Base-by-base conservation (phyloP, 1,284 basidiomycete genomes). In the Irpex lacteus region DNA sequence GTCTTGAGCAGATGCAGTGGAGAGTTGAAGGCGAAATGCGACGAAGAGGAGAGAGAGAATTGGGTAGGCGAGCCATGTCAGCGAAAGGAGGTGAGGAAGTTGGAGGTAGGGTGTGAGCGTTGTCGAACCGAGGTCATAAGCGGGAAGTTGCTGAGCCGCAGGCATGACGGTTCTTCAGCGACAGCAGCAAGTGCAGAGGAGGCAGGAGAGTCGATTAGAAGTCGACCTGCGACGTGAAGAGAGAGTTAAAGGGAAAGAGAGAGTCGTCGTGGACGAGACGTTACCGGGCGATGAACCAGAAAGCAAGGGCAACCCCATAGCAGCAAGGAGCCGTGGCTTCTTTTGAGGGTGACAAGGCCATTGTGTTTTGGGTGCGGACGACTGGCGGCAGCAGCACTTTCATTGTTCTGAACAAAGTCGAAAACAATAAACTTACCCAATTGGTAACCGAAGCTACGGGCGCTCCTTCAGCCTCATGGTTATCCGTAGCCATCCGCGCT, bases 31-130 rank as follows among this genome's bases (percentile, higher is more conserved):
- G 59, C 94, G 85, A 70, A 94, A 93, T 37, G 89, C 90, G 72
- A 96, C 87, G 72, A 98, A 94, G 67, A 96, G 75, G 64, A 98
- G 86, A 8, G 95, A 95, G 44, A 97, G 80, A 34, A 97, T 86
- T 37, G 91, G 91, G 72, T 91, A 92, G 21, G 91, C 91, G 36
- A 93, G 89, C 86, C 94, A 92, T 69, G 93, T 85, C 21, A 97
- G 85, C 26, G 92, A 91, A 55, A 96, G 85, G 50, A 95, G 83
- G 67, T 96, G 89, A 26, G 86, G 82, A 11, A 96, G 88, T 63
- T 90, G 85, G 47, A 98, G 88, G 75, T 94, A 96, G 6, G 95
- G 93, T 65, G 82, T 88, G 65, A 94, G 85, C 44, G 82, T 82
- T 19, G 84, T 69, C 56, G 78, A 81, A 74, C 68, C 78, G 77